Evolutionary conservation across 345 rosid genomes (phyloP).

Genomic region (Gossypium longicalyx): DNA sequence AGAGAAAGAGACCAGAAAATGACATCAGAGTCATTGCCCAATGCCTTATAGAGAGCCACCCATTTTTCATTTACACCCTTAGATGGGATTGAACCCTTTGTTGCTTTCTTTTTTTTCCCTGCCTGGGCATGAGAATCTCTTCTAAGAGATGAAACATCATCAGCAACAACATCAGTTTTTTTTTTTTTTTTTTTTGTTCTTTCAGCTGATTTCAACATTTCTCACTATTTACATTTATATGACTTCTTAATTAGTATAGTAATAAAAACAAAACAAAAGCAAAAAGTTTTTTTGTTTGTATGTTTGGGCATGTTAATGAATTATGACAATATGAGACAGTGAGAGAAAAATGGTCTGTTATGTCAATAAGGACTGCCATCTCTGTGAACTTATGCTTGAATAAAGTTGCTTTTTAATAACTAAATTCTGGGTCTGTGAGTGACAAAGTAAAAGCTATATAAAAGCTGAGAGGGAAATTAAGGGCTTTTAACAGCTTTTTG

Average conservation of each 20-base stretch:
- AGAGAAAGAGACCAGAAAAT: conserved; percentile 78
- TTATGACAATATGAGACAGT: not conserved
- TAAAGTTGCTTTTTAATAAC: conserved; percentile 18
- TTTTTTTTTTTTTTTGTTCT: not conserved
- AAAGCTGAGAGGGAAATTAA: conserved; percentile 28
- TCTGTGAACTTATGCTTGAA: conserved; percentile 14
- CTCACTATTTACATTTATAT: conserved; percentile 10
- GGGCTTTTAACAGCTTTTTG: conserved; percentile 56
- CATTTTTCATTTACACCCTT: conserved; percentile 2
- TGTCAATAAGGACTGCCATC: not conserved
- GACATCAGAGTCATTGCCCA: conserved; percentile 50
- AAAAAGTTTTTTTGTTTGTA: not conserved
- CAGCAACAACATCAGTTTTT: conserved; percentile 10
- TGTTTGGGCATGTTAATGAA: not conserved
- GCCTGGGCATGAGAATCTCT: conserved; percentile 69
- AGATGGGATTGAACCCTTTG: conserved; percentile 15
- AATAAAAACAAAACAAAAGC: conserved; percentile 14
- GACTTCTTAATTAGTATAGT: not conserved
- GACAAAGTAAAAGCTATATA: not conserved
- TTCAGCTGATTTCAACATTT: conserved; percentile 24
- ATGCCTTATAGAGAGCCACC: conserved; percentile 29
- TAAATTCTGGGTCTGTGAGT: conserved; percentile 10
- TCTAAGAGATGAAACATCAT: conserved; percentile 36
- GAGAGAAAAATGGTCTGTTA: not conserved
- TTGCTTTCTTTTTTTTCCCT: conserved; percentile 22